Conservation (phyloP, 2,329 filamentous ascomycete genomes). For the Chrysosporium queenslandicum region DNA sequence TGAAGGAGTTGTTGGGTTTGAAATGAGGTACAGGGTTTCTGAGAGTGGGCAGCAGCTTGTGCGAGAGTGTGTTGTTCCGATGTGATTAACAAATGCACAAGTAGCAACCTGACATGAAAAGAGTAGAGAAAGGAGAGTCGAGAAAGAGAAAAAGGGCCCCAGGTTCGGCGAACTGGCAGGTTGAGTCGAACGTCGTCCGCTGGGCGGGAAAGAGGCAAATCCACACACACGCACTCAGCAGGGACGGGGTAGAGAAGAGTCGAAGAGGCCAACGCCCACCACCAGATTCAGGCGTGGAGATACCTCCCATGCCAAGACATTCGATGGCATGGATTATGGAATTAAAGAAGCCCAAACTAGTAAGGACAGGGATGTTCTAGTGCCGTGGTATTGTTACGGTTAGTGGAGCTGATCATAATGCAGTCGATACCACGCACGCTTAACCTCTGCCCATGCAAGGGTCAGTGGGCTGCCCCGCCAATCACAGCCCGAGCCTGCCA, state of each 20-base stretch:
- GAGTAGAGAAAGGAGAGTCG: not conserved
- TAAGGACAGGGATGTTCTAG: not conserved
- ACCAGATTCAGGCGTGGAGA: slow-evolving; percentile 3
- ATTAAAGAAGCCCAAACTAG: slow-evolving; percentile 3
- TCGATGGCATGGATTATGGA: slow-evolving; percentile 13
- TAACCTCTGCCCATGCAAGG: not conserved
- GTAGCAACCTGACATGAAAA: not conserved
- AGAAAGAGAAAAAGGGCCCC: not conserved
- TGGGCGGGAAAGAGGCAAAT: slow-evolving; percentile 4
- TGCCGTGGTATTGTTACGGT: slow-evolving; percentile 1
- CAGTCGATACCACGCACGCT: not conserved
- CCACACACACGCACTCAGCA: not conserved
- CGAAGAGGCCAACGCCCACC: not conserved
- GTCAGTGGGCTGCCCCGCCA: not conserved
- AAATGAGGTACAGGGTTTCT: not conserved
- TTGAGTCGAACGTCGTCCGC: not conserved
- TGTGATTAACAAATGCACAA: not conserved
- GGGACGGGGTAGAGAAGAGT: not conserved
- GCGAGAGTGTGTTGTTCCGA: not conserved
- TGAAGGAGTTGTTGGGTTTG: not conserved
- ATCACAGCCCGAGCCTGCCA: not conserved
- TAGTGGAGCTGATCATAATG: not conserved
- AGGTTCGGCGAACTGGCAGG: not conserved
- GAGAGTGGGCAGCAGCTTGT: not conserved
- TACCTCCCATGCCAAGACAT: slow-evolving; percentile 6